phyloP scores from a whole-genome alignment of 352 stramenopile species.

The Phytophthora lateralis region DNA sequence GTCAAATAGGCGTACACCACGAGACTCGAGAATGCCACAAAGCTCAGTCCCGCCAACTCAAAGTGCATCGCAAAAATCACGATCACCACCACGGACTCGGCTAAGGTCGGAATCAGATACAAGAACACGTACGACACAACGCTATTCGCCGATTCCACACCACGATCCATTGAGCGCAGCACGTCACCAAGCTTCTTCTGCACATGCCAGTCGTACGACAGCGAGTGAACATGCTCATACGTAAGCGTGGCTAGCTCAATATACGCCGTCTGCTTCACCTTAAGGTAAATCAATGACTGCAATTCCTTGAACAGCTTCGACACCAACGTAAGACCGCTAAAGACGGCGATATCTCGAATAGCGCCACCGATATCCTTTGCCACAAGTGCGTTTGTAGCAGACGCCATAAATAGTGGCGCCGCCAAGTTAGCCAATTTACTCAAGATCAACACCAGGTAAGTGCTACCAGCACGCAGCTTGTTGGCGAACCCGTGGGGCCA shows the following conservation, averaged over 20 bases:
- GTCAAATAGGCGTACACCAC: slow-evolving; percentile 96
- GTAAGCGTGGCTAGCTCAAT: slow-evolving; percentile 96
- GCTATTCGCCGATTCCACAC: slow-evolving; percentile 92
- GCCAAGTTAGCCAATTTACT: slow-evolving; percentile 94
- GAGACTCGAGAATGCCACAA: slow-evolving; percentile 95
- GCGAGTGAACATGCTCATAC: slow-evolving; percentile 96
- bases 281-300: slow-evolving; percentile 94
- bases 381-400: slow-evolving; percentile 92
- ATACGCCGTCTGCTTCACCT: slow-evolving; percentile 98
- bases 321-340: slow-evolving; percentile 83
- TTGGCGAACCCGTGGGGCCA: slow-evolving; percentile 78
- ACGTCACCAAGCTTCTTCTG: slow-evolving; percentile 98
- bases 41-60: slow-evolving; percentile 89
- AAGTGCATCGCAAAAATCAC: slow-evolving; percentile 94
- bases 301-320: slow-evolving; percentile 94
- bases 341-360: slow-evolving; percentile 74
- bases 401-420: slow-evolving; percentile 93
- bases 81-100: slow-evolving; percentile 95
- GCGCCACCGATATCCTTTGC: slow-evolving; percentile 51
- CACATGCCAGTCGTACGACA: slow-evolving; percentile 98
- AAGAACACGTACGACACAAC: slow-evolving; percentile 98
- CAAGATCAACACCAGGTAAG: slow-evolving; percentile 92
- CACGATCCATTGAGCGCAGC: slow-evolving; percentile 93
- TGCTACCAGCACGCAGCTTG: slow-evolving; percentile 86
- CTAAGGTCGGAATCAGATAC: slow-evolving; percentile 94